Base-by-base conservation (phyloP, 345 rosid species). In the Geranium brycei region DNA sequence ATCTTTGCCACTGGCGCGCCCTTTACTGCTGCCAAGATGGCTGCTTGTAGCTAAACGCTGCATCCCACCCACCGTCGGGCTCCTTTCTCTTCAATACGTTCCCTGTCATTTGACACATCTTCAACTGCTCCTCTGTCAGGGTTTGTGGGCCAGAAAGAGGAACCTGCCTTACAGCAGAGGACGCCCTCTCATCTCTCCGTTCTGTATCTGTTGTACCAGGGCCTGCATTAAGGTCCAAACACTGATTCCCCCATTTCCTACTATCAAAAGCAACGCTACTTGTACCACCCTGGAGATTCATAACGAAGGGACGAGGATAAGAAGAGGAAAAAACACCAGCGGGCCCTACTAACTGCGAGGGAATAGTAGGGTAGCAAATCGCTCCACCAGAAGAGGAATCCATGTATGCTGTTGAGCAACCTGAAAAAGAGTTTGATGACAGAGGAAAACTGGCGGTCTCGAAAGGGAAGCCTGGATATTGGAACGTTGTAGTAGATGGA, bases 11-110 rank as follows among this genome's bases (percentile, higher is more conserved):
- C 41, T 35, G 28, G 28, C 2, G 28, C 41, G 3, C 41, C 41
- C 41, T 35, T 35, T 4, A 35, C 80, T 93, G 82, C 73, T 86
- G 91, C 96, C 97, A 88, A 61, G 90, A 76, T 17, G 86, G 64
- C 38, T 85, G 95, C 78, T 77, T 87, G 71, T 83, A 85, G 58
- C 86, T 84, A 35, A 35, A 35, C 10, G 41, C 4, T 35, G 41
- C 41, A 66, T 91, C 97, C 96, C 95, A 82, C 41, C 97, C 90
- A 23, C 95, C 96, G 1, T 90, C 99, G n/a, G 96, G 91, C 60
- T 90, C 97, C 72, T 86, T 93, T 73, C 92, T 88, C 82, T 83
- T 93, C 35, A 81, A 71, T 58, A 72, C 31, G n/a, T 91, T 82
- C 59, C 87, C 63, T 7, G 86, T 60, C 65, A 81, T 66, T 60